Percentiles rank a stretch among this genome's conserved stretches.
Evolutionary conservation across 129 eudicot genomes (phyloP).

Genomic region (Centrapalus pauciflorus): DNA sequence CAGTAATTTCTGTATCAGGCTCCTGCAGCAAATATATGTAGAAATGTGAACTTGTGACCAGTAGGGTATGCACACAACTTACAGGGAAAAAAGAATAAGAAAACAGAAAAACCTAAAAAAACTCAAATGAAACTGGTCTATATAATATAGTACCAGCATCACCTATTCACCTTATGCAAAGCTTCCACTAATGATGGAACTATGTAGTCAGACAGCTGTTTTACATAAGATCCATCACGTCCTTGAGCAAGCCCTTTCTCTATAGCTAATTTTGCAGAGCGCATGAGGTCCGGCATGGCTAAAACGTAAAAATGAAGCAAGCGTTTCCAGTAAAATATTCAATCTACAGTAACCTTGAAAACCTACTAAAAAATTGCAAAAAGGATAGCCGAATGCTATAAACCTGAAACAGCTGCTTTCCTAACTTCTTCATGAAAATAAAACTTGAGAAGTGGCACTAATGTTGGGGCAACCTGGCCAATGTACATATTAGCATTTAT

Average conservation of each 20-base stretch:
- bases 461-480: conserved; percentile 85
- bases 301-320: conserved; percentile 3
- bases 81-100: background rate
- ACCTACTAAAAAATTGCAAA: background rate
- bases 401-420: conserved; percentile 99
- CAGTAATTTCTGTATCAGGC: conserved; percentile 94
- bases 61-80: too few relatives aligned
- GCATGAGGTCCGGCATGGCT: conserved; percentile 98
- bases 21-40: too few relatives aligned
- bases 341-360: background rate
- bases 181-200: conserved; percentile 95
- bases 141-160: background rate
- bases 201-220: conserved; percentile 94
- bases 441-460: conserved; percentile 94
- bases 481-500: background rate
- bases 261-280: conserved; percentile 90
- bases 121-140: too few relatives aligned
- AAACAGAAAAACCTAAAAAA: background rate
- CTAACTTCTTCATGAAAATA: conserved; percentile 99
- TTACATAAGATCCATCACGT: conserved; percentile 79
- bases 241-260: conserved; percentile 99
- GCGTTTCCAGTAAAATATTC: background rate
- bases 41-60: too few relatives aligned
- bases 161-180: conserved; percentile 87
- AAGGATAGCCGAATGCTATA: too few relatives aligned